Evolutionary conservation across 2,329 filamentous ascomycete genomes (phyloP), one percentile per base, ranked within the genome.

Genomic region (Blastomyces emzantsi): DNA sequence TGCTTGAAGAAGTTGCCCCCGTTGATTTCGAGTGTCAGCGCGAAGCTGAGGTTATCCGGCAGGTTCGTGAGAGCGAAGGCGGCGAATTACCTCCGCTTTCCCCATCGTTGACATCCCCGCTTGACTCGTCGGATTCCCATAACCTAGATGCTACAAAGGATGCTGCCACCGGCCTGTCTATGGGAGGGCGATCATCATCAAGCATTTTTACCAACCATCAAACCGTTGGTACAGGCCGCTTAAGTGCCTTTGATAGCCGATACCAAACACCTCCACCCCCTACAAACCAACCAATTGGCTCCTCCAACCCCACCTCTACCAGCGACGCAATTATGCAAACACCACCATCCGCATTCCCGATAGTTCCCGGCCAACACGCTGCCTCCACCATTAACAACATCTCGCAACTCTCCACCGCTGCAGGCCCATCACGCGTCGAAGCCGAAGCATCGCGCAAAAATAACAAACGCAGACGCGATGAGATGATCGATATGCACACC

Each of bases 41-140:
- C 49, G 94, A 99, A 79, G 92, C 93, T 47, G 93, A 97, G 76
- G 94, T 97, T 5, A 91, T 99, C 66, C 90, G 91, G 60, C 94
- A 97, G 76, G 92, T 97, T 36, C 89, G 92, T 52, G 94, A 97
- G 74, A 93, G 88, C 69, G 92, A 97, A 70, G 83, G 87, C 71
- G 83, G 87, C 66, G 85, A 86, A 59, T 77, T 86, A 17, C 74
- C 64, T 73, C 74, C 69, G 71, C 78, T 62, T 68, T 74, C 76
- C 13, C 73, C 81, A 58, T 75, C 81, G 62, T 71, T 82, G 64
- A 79, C 82, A 17, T 79, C 83, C 17, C 74, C 80, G 47, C 84
- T 83, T n/a, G 80, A 83, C 1, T 66, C 68, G n/a, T 66, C 68
- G n/a, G 64, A 62, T 15, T 22, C 64, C 63, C 72, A 13, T 73